Conservation (phyloP, 2,329 filamentous ascomycete genomes). For the Colletotrichum tamarilloi region DNA sequence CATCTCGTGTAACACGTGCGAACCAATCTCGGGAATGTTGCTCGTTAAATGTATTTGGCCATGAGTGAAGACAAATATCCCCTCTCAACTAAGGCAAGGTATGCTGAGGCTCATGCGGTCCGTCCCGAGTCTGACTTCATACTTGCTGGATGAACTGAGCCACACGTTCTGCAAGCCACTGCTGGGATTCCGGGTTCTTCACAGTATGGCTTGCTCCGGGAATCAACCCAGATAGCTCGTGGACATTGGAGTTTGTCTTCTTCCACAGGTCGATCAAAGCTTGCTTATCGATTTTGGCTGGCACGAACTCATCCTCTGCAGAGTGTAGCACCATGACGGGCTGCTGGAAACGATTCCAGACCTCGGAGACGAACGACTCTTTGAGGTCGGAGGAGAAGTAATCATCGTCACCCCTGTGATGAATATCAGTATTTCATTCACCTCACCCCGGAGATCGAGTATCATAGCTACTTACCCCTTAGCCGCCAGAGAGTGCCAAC, state of each 20-base stretch:
- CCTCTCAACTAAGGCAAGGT: not conserved
- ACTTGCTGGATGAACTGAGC: conserved; percentile 54
- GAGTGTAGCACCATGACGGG: conserved; percentile 74
- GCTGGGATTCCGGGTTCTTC: conserved; percentile 54
- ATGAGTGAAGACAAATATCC: not conserved
- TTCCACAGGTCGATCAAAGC: conserved; percentile 69
- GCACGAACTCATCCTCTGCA: conserved; percentile 74
- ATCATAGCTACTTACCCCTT: conserved; percentile 56
- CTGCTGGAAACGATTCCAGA: conserved; percentile 74
- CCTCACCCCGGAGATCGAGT: not conserved
- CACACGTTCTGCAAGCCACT: conserved; percentile 62
- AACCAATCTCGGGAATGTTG: not conserved
- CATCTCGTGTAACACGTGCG: not conserved
- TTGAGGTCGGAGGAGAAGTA: conserved; percentile 86
- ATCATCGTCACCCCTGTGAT: conserved; percentile 78
- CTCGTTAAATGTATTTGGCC: not conserved
- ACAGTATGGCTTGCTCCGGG: conserved; percentile 65
- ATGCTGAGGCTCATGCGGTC: not conserved
- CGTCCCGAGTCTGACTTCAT: not conserved
- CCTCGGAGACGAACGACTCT: conserved; percentile 62
- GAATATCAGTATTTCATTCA: not conserved
- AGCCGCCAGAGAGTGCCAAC: conserved; percentile 61
- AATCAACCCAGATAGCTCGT: conserved; percentile 63
- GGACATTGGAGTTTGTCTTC: conserved; percentile 55
- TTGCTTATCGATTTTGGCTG: conserved; percentile 66